phyloP scores from a whole-genome alignment of 1,139 yeast genomes.

The Kluyveromyces marxianus region DNA sequence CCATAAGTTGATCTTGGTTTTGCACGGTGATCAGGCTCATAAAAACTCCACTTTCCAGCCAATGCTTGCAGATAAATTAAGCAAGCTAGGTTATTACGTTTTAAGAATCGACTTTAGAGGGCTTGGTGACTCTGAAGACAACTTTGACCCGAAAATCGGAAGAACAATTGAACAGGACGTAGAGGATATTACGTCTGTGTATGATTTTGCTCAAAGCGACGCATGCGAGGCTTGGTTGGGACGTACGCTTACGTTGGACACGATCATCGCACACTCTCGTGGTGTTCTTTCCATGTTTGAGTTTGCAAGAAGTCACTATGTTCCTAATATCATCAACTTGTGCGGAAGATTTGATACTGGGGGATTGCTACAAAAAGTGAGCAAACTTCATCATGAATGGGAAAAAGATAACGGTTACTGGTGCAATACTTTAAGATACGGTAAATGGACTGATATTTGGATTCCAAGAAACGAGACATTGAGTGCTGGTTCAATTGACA shows the following conservation, averaged over 20 bases:
- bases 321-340: conserved; percentile 66
- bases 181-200: conserved; percentile 54
- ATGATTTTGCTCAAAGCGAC: conserved; percentile 38
- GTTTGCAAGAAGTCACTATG: conserved; percentile 44
- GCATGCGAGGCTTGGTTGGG: conserved; percentile 22
- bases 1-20: conserved; percentile 38
- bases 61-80: conserved; percentile 51
- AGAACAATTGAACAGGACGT: conserved; percentile 57
- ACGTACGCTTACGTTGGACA: conserved; percentile 38
- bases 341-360: conserved; percentile 53
- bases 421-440: conserved; percentile 42
- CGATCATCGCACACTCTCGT: conserved; percentile 70
- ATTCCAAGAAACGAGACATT: conserved; percentile 47
- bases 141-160: conserved; percentile 38
- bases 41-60: conserved; percentile 72
- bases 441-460: conserved; percentile 36
- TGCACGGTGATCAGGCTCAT: conserved; percentile 84
- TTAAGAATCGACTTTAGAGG: conserved; percentile 80
- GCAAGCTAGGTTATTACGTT: conserved; percentile 54
- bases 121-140: conserved; percentile 69
- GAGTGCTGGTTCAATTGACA: conserved; percentile 47
- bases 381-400: conserved; percentile 30
- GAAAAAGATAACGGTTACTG: conserved; percentile 33
- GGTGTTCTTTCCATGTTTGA: conserved; percentile 72
- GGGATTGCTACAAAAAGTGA: conserved; percentile 29